Conservation (phyloP, 176 grass and related monocot genomes). For the Tuctoria greenei region DNA sequence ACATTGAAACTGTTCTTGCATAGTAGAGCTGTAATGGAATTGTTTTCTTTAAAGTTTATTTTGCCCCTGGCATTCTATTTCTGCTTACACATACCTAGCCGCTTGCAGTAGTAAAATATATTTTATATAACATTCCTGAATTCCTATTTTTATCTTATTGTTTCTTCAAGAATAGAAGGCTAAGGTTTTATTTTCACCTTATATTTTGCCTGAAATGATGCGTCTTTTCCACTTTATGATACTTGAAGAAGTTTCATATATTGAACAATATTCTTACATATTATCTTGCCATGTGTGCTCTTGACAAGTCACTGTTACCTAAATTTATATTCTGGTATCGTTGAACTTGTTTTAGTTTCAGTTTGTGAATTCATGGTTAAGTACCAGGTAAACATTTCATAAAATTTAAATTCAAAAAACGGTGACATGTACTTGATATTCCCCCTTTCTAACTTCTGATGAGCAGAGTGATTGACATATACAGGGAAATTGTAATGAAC, state of each 20-base stretch:
- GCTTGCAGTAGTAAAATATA: background rate
- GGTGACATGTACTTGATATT: background rate
- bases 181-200: background rate
- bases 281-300: background rate
- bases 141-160: background rate
- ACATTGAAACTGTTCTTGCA: background rate
- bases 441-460: conserved; percentile 22
- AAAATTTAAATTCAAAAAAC: conserved; percentile 30
- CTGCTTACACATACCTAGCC: background rate
- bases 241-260: background rate
- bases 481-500: conserved; percentile 33
- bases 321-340: conserved; percentile 2
- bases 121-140: background rate
- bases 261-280: background rate
- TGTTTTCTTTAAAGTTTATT: background rate
- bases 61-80: background rate
- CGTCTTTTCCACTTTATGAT: background rate
- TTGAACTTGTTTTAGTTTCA: conserved; percentile 11
- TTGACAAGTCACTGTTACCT: conserved; percentile 8
- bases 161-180: background rate
- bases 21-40: background rate
- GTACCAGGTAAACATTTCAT: conserved; percentile 2
- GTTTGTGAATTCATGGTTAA: conserved; percentile 8
- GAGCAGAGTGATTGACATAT: conserved; percentile 12
- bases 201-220: background rate